Evolutionary conservation across 2,329 filamentous ascomycete species (phyloP).

Genomic region (Penicillium occitanis): DNA sequence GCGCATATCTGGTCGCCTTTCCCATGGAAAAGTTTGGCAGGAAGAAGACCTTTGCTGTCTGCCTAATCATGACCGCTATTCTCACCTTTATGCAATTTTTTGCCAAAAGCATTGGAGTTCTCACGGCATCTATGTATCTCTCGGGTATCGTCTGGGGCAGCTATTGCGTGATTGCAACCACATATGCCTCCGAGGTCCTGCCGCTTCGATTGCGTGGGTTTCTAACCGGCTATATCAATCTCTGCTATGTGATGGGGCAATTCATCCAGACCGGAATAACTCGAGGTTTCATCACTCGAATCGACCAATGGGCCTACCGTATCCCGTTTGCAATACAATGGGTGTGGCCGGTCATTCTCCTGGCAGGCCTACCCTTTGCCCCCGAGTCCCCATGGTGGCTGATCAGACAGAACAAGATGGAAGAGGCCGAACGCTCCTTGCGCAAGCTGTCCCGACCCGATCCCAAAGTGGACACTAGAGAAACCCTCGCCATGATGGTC

Average conservation of each 20-base stretch:
- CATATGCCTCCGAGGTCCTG: conserved; percentile 48
- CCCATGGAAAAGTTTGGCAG: conserved; percentile 56
- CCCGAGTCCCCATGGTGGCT: conserved; percentile 56
- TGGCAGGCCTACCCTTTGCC: conserved; percentile 45
- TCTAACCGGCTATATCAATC: conserved; percentile 57
- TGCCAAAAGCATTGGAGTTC: conserved; percentile 29
- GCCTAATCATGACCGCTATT: conserved; percentile 39
- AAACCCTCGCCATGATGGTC: conserved; percentile 56
- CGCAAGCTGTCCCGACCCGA: conserved; percentile 35
- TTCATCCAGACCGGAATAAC: conserved; percentile 54
- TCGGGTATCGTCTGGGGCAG: conserved; percentile 59
- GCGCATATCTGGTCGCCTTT: conserved; percentile 64
- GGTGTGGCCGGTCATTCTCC: conserved; percentile 51
- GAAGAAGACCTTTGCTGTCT: conserved; percentile 43
- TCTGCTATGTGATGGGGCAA: conserved; percentile 59
- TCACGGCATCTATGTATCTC: conserved; percentile 62
- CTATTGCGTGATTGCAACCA: conserved; percentile 55
- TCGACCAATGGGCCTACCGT: conserved; percentile 50
- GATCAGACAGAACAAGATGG: conserved; percentile 40
- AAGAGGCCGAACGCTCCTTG: conserved; percentile 43
- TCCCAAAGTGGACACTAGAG: conserved; percentile 35
- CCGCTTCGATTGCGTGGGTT: conserved; percentile 49
- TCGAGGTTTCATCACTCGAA: conserved; percentile 37
- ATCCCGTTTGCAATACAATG: conserved; percentile 24
- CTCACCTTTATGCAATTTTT: conserved; percentile 52